A percentile compares a stretch with the other conserved stretches of the same genome.
Evolutionary conservation across 2,329 filamentous ascomycete genomes (phyloP).

Genomic region (Chaetothyriales sp.): DNA sequence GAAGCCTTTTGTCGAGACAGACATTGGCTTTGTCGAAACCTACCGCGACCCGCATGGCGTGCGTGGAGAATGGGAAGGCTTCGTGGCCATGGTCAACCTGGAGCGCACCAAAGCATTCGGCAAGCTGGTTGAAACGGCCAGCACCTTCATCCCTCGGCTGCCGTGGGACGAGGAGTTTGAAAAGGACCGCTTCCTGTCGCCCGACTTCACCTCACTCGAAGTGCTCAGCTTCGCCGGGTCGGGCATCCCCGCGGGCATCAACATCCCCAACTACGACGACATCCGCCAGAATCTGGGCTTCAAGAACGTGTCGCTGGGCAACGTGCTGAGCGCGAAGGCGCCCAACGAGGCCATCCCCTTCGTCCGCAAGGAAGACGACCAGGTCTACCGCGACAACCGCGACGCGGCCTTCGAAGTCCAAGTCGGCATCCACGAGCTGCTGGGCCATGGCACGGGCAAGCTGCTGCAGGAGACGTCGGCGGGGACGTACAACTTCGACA

Average conservation of each 20-base stretch:
- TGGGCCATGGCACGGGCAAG: constrained; percentile 85
- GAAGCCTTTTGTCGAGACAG: constrained; percentile 64
- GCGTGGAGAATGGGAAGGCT: constrained; percentile 73
- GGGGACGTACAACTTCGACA: constrained; percentile 79
- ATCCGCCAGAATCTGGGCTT: constrained; percentile 51
- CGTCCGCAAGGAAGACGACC: constrained; percentile 64
- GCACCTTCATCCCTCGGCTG: constrained; percentile 70
- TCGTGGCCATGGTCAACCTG: constrained; percentile 67
- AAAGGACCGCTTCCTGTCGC: constrained; percentile 88
- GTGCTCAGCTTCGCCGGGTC: constrained; percentile 65
- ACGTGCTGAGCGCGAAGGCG: constrained; percentile 80
- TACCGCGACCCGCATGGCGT: constrained; percentile 73
- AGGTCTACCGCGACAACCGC: constrained; percentile 66
- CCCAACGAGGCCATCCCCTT: constrained; percentile 89
- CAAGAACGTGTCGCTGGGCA: constrained; percentile 71
- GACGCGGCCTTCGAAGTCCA: constrained; percentile 89
- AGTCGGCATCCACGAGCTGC: constrained; percentile 83
- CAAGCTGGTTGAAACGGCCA: constrained; percentile 67
- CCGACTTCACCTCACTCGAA: constrained; percentile 91
- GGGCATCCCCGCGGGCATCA: constrained; percentile 49
- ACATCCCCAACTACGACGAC: constrained; percentile 42
- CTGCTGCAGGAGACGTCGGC: constrained; percentile 76
- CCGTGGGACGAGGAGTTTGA: constrained; percentile 85
- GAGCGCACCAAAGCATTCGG: constrained; percentile 82
- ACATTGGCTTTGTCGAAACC: constrained; percentile 75